Conservation (phyloP, 2,329 filamentous ascomycete genomes). For the Raffaelea deltoideospora region DNA sequence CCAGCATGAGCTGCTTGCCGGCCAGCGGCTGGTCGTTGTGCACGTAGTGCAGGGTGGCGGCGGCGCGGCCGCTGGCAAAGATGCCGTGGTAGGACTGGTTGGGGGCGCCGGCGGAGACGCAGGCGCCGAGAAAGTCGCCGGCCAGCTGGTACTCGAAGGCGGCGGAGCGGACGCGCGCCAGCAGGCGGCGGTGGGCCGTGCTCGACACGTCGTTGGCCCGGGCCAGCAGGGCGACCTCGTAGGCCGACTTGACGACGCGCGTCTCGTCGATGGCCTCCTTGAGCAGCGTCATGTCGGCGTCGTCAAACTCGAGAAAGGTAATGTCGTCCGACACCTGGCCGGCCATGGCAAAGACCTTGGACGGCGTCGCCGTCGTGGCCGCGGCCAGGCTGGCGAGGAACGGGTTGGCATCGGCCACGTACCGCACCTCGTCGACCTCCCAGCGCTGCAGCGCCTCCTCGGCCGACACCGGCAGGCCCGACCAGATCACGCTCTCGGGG, state of each 20-base stretch:
- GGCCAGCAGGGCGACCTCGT: slow-evolving; percentile 57
- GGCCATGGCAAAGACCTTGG: slow-evolving; percentile 53
- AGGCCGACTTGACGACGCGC: slow-evolving; percentile 59
- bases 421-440: slow-evolving; percentile 66
- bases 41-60: slow-evolving; percentile 77
- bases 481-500: slow-evolving; percentile 85
- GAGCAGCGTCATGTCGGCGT: slow-evolving; percentile 41
- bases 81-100: slow-evolving; percentile 84
- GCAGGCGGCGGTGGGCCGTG: slow-evolving; percentile 48
- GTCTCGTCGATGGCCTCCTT: slow-evolving; percentile 52
- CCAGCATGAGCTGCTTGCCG: slow-evolving; percentile 62
- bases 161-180: slow-evolving; percentile 45
- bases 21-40: slow-evolving; percentile 57
- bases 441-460: slow-evolving; percentile 63
- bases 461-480: slow-evolving; percentile 64
- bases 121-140: slow-evolving; percentile 62
- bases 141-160: slow-evolving; percentile 73
- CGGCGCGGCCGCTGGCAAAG: slow-evolving; percentile 63
- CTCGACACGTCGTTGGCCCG: slow-evolving; percentile 57
- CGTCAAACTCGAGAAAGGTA: slow-evolving; percentile 54
- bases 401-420: slow-evolving; percentile 60
- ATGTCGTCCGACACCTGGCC: slow-evolving; percentile 60
- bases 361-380: slow-evolving; percentile 23
- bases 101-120: slow-evolving; percentile 58
- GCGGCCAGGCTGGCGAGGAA: slow-evolving; percentile 38